phyloP scores from a whole-genome alignment of 495 filamentous ascomycete genomes.

The Penicillium tannophilum region DNA sequence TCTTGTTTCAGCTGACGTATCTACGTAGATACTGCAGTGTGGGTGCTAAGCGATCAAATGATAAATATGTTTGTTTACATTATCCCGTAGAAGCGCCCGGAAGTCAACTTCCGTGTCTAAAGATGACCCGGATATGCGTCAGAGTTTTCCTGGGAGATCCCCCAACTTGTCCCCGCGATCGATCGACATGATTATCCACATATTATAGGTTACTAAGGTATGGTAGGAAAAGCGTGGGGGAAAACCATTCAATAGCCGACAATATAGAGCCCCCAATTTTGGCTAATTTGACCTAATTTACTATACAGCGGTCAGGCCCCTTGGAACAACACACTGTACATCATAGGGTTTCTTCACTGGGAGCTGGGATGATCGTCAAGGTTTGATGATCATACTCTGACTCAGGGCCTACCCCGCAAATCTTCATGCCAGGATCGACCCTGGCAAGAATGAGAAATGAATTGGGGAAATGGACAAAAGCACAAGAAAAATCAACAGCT shows the following conservation, averaged over 20 bases:
- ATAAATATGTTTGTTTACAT: not conserved
- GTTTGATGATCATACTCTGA: conserved; percentile 13
- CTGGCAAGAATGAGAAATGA: not conserved
- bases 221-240: conserved; percentile 21
- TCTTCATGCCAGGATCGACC: conserved; percentile 11
- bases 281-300: not conserved
- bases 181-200: conserved; percentile 10
- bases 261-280: not conserved
- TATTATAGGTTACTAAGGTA: conserved; percentile 5
- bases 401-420: conserved; percentile 12
- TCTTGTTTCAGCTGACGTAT: not conserved
- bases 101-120: not conserved
- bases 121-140: not conserved
- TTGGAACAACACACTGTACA: not conserved
- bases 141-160: not conserved
- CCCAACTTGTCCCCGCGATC: conserved; percentile 2
- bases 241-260: not conserved
- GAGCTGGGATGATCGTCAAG: conserved; percentile 12
- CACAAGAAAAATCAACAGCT: not conserved
- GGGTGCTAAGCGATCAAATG: not conserved
- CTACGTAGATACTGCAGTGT: no score
- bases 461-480: not conserved
- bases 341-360: not conserved
- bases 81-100: not conserved
- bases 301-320: not conserved